A percentile compares a stretch with the other conserved stretches of the same genome.
phyloP scores from a whole-genome alignment of 108 stramenopile genomes.

The Pseudonitzschia multiseries region DNA sequence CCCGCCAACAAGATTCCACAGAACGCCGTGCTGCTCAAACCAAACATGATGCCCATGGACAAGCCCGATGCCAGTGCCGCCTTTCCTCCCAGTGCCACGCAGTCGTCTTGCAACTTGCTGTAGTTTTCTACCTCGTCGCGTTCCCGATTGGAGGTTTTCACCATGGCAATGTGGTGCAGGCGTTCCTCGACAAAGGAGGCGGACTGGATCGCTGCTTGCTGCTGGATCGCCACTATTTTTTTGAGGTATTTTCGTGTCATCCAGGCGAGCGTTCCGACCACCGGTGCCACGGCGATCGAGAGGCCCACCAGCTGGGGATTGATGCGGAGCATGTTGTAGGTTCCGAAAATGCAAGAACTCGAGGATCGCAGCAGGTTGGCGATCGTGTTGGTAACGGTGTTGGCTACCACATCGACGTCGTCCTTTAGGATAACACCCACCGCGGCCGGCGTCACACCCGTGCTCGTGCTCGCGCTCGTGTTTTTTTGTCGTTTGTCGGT shows the following conservation, averaged over 20 bases:
- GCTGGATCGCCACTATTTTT: conserved; percentile 54
- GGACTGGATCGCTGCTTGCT: conserved; percentile 50
- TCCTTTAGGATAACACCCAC: conserved; percentile 71
- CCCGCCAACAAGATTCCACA: conserved; percentile 75
- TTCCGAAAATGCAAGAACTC: conserved; percentile 69
- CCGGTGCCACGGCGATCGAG: conserved; percentile 65
- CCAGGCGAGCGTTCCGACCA: conserved; percentile 72
- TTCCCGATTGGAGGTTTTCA: conserved; percentile 74
- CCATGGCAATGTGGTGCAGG: conserved; percentile 62
- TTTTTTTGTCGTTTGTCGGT: neutral
- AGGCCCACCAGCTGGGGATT: conserved; percentile 75
- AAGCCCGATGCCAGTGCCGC: conserved; percentile 67
- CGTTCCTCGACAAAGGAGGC: conserved; percentile 82
- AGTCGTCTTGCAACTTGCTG: conserved; percentile 52
- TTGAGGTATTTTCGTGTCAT: conserved; percentile 71
- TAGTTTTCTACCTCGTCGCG: conserved; percentile 68
- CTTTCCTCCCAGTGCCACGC: conserved; percentile 46
- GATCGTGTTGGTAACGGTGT: conserved; percentile 64
- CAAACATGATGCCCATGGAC: conserved; percentile 87
- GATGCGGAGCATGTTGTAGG: conserved; percentile 76
- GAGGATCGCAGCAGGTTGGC: conserved; percentile 72
- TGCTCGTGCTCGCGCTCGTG: conserved; percentile 14
- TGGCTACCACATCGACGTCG: conserved; percentile 65
- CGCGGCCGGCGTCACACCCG: conserved; percentile 61
- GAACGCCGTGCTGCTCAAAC: conserved; percentile 64